Percentiles rank a stretch among this genome's conserved stretches.
Evolutionary conservation across 768 basidiomycete species (phyloP).

Genomic region (Clitopilus hobsonii): DNA sequence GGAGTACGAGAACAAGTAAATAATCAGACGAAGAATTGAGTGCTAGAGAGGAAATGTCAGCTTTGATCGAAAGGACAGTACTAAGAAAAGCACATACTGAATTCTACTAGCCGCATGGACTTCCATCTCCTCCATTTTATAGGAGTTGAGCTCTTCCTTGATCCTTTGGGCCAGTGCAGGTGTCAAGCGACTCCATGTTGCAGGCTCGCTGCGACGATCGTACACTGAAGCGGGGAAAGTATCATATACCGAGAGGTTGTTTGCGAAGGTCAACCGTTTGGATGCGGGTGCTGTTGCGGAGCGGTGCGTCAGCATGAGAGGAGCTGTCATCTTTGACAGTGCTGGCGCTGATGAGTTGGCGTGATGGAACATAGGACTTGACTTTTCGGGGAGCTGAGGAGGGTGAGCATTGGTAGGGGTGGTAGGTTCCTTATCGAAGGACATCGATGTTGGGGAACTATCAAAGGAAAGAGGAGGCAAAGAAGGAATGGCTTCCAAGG

Average conservation of each 20-base stretch:
- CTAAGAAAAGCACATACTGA: constrained; percentile 51
- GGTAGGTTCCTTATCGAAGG: constrained; percentile 36
- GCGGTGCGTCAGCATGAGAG: constrained; percentile 61
- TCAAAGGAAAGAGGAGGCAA: constrained; percentile 54
- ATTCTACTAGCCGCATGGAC: constrained; percentile 91
- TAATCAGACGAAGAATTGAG: constrained; percentile 81
- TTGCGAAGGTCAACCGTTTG: constrained; percentile 85
- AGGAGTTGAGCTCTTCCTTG: constrained; percentile 97
- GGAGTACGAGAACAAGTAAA: constrained; percentile 10
- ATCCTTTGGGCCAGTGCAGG: constrained; percentile 93
- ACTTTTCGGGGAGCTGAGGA: constrained; percentile 40
- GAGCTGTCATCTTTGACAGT: constrained; percentile 48
- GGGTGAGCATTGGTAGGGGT: constrained; percentile 26
- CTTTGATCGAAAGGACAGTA: constrained; percentile 5
- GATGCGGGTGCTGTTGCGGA: constrained; percentile 57
- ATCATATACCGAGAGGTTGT: constrained; percentile 90
- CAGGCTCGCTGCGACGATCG: constrained; percentile 92
- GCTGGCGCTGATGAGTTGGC: constrained; percentile 93
- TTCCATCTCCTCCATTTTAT: constrained; percentile 99
- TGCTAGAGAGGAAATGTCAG: constrained; percentile 37
- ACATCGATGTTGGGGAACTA: constrained; percentile 45
- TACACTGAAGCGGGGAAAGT: constrained; percentile 92
- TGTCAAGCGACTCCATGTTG: constrained; percentile 94
- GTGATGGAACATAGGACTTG: constrained; percentile 65
- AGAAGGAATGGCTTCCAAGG: constrained; percentile 29